These are phyloP conservation scores for Starmerella sirachaensis DNA, from an alignment of 805 yeast genomes.

Conservation along the genomic window DNA sequence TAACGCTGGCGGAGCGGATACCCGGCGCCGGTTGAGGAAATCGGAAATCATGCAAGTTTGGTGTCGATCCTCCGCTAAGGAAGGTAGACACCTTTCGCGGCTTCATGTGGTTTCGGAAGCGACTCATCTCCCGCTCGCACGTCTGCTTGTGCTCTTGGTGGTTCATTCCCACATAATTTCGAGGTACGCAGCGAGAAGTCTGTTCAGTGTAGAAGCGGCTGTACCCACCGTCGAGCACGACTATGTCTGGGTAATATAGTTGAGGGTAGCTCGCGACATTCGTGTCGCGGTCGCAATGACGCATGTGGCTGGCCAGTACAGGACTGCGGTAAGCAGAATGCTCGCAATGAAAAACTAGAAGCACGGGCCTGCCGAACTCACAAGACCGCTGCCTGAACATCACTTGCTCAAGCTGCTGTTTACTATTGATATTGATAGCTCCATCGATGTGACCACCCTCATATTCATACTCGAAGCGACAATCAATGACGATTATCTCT, in stretches of 20 bases:
- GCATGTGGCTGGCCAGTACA: constrained; percentile 70
- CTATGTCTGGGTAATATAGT: constrained; percentile 76
- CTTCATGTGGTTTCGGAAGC: constrained; percentile 39
- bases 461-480: constrained; percentile 86
- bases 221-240: constrained; percentile 86
- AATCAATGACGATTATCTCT: constrained; percentile 57
- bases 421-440: constrained; percentile 66
- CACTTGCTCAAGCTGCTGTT: constrained; percentile 50
- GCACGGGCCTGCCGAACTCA: constrained; percentile 27
- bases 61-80: constrained; percentile 9
- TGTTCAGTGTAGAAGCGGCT: constrained; percentile 55
- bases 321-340: constrained; percentile 93
- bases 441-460: constrained; percentile 84
- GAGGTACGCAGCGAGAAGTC: constrained; percentile 55
- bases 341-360: constrained; percentile 87
- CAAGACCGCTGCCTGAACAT: constrained; percentile 29
- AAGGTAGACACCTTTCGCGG: constrained; percentile 12
- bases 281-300: constrained; percentile 67
- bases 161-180: constrained; percentile 77
- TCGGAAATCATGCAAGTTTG: constrained; percentile 10
- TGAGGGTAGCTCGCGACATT: constrained; percentile 70
- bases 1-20: constrained; percentile 10
- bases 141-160: constrained; percentile 37
- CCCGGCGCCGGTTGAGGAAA: constrained; percentile 11
- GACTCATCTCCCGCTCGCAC: constrained; percentile 43